Percentiles rank a stretch among this genome's conserved stretches.
These are phyloP conservation scores for Massarina eburnea DNA, from an alignment of 2,329 filamentous ascomycete genomes.

Conservation along the genomic window DNA sequence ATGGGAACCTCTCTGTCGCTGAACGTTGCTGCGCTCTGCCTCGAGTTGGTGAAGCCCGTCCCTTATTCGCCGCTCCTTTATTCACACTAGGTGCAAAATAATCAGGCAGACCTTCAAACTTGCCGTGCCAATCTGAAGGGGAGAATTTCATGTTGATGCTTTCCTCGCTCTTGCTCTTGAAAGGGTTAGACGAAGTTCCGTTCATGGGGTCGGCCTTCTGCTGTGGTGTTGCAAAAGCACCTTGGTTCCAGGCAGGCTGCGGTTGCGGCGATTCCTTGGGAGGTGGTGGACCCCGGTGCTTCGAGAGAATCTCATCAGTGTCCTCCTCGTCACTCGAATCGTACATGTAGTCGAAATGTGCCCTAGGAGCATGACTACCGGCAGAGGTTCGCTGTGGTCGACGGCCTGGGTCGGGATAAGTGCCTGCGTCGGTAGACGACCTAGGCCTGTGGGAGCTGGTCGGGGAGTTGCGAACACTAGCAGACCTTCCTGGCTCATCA, in stretches of 20 bases:
- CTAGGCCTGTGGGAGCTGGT: constrained; percentile 25
- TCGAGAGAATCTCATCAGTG: constrained; percentile 20
- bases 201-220: constrained; percentile 13
- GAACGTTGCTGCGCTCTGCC: constrained; percentile 29
- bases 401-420: constrained; percentile 35
- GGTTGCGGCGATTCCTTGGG: constrained; percentile 16
- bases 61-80: constrained; percentile 24
- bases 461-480: constrained; percentile 56
- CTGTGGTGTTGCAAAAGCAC: constrained; percentile 20
- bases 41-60: constrained; percentile 34
- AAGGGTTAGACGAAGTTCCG: constrained; percentile 21
- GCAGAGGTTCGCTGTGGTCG: constrained; percentile 29
- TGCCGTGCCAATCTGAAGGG: constrained; percentile 49
- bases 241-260: constrained; percentile 17
- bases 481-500: constrained; percentile 54
- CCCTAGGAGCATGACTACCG: constrained; percentile 18
- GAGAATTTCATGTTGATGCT: constrained; percentile 54
- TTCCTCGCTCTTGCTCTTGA: constrained; percentile 51
- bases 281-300: constrained; percentile 16
- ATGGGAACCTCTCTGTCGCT: constrained; percentile 18
- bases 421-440: constrained; percentile 25
- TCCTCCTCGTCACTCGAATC: constrained; percentile 35
- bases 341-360: constrained; percentile 31
- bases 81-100: constrained; percentile 45
- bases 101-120: constrained; percentile 46